These are phyloP conservation scores for Rhinocladiella similis DNA, from an alignment of 2,329 filamentous ascomycete genomes.

Conservation along the genomic window DNA sequence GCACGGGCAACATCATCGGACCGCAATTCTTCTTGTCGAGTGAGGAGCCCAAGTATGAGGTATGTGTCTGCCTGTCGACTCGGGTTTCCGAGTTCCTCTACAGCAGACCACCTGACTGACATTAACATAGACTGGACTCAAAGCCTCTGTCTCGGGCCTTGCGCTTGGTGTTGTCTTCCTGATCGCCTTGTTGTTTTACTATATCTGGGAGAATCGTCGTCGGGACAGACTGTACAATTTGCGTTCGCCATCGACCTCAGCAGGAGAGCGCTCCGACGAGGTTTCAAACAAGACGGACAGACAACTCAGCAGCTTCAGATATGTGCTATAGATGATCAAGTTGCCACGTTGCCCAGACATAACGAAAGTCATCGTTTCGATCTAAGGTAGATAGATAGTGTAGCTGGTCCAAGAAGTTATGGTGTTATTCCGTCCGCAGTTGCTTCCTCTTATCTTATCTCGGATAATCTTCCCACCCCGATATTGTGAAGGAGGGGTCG, in stretches of 20 bases:
- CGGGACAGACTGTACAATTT: constrained; percentile 33
- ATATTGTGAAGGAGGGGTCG: too few relatives aligned
- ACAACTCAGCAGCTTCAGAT: constrained; percentile 38
- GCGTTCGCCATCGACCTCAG: constrained; percentile 29
- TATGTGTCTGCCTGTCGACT: constrained; percentile 3
- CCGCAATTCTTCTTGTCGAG: constrained; percentile 53
- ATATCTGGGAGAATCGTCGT: constrained; percentile 35
- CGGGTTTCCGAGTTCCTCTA: background rate
- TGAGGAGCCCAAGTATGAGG: constrained; percentile 51
- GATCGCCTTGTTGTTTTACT: constrained; percentile 33
- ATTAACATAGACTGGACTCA: constrained; percentile 35
- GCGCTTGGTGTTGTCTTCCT: constrained; percentile 35
- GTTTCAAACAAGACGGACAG: constrained; percentile 38
- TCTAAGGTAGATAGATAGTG: too few relatives aligned
- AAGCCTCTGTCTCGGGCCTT: constrained; percentile 34
- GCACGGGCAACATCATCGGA: constrained; percentile 45
- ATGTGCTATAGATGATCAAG: constrained; percentile 22
- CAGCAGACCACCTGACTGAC: constrained; percentile 29
- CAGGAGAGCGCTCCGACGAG: constrained; percentile 34
- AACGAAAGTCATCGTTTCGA: too few relatives aligned
- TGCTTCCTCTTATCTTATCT: too few relatives aligned
- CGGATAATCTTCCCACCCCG: too few relatives aligned
- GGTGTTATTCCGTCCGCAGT: too few relatives aligned
- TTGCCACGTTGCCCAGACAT: too few relatives aligned
- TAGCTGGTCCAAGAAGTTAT: too few relatives aligned